A percentile compares a stretch with the other conserved stretches of the same genome.
phyloP scores from a whole-genome alignment of 352 stramenopile species.

The Phytophthora aleatoria region DNA sequence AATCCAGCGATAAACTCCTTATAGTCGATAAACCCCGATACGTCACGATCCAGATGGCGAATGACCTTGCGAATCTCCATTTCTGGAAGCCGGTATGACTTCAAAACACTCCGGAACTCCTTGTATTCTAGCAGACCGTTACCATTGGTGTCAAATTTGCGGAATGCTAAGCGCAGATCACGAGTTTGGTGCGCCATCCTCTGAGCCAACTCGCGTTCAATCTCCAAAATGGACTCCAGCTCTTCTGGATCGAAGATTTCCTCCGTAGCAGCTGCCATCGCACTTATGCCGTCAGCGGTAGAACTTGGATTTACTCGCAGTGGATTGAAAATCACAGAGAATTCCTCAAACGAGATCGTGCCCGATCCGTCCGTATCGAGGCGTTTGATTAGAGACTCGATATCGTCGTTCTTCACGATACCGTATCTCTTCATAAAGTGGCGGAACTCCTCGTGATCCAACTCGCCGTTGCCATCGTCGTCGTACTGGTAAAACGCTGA shows the following conservation, averaged over 20 bases:
- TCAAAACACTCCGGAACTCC: slow-evolving; percentile 70
- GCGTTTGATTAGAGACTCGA: slow-evolving; percentile 47
- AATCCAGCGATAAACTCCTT: slow-evolving; percentile 69
- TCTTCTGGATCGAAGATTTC: slow-evolving; percentile 50
- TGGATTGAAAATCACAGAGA: slow-evolving; percentile 62
- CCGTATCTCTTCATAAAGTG: slow-evolving; percentile 78
- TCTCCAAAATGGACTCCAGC: slow-evolving; percentile 63
- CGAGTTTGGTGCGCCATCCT: slow-evolving; percentile 60
- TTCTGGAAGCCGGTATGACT: slow-evolving; percentile 61
- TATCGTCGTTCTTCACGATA: slow-evolving; percentile 60
- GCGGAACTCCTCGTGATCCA: slow-evolving; percentile 68
- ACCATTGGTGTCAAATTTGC: slow-evolving; percentile 71
- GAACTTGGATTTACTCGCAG: slow-evolving; percentile 29
- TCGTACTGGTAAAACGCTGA: slow-evolving; percentile 73
- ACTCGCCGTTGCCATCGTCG: slow-evolving; percentile 44
- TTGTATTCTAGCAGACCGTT: slow-evolving; percentile 73
- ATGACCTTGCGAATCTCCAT: slow-evolving; percentile 77
- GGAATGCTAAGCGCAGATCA: slow-evolving; percentile 62
- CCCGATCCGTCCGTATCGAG: slow-evolving; percentile 58
- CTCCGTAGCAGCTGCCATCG: slow-evolving; percentile 29
- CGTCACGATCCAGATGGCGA: slow-evolving; percentile 63
- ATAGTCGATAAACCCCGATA: slow-evolving; percentile 79
- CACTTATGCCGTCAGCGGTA: slow-evolving; percentile 20
- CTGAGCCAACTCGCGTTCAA: slow-evolving; percentile 63
- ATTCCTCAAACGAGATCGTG: slow-evolving; percentile 61